phyloP scores from a whole-genome alignment of 768 basidiomycete genomes.

The Tricholoma sp. region DNA sequence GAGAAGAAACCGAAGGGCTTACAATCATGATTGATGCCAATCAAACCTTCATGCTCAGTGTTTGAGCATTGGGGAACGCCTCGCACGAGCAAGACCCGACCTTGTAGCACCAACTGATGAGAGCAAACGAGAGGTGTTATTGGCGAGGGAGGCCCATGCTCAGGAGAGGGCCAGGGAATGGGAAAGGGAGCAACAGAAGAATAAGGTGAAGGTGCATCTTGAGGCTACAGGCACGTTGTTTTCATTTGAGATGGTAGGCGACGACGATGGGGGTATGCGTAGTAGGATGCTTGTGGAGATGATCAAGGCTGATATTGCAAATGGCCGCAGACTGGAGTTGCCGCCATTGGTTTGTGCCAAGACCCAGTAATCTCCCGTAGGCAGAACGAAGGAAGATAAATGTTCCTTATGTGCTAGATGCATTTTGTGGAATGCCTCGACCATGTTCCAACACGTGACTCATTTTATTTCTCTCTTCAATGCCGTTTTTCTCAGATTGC shows the following conservation, averaged over 20 bases:
- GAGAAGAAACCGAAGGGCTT: neutral
- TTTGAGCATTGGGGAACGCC: conserved; percentile 31
- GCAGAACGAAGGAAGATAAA: too few species aligned
- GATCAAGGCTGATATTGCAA: conserved; percentile 22
- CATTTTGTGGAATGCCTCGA: too few species aligned
- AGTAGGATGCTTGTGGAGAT: conserved; percentile 27
- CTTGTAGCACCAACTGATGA: conserved; percentile 29
- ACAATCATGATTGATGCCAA: neutral
- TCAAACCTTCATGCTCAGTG: conserved; percentile 17
- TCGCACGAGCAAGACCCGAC: conserved; percentile 41
- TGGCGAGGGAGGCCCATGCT: conserved; percentile 9
- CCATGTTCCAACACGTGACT: too few species aligned
- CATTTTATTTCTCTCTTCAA: too few species aligned
- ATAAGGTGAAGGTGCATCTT: neutral
- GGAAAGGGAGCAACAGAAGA: neutral
- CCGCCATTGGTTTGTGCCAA: conserved; percentile 29
- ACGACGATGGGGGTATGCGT: conserved; percentile 27
- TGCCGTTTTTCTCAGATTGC: too few species aligned
- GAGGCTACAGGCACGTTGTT: conserved; percentile 12
- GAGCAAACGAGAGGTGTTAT: conserved; percentile 19
- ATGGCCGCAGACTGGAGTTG: conserved; percentile 25
- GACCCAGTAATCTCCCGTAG: too few species aligned
- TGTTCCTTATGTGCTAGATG: too few species aligned
- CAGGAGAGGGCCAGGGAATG: conserved; percentile 5
- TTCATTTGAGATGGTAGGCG: conserved; percentile 24